These are phyloP conservation scores for Cordyceps tenuipes DNA, from an alignment of 2,329 filamentous ascomycete genomes.

Conservation along the genomic window DNA sequence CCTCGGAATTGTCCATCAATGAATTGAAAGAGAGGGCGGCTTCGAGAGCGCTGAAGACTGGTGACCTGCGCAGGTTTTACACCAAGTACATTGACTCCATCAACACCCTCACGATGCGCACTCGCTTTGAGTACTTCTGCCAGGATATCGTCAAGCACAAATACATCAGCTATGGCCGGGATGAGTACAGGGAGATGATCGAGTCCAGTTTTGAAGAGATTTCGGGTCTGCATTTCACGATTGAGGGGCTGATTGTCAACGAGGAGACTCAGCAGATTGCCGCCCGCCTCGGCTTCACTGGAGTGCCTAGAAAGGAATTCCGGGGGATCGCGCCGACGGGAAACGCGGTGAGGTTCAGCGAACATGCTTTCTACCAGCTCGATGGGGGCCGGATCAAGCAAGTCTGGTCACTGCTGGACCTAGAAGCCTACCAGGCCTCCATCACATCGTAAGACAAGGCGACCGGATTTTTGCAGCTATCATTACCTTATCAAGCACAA, in stretches of 20 bases:
- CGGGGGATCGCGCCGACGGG: slow-evolving; percentile 23
- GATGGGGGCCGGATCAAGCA: slow-evolving; percentile 23
- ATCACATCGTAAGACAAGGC: not conserved
- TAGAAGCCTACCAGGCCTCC: slow-evolving; percentile 17
- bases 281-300: slow-evolving; percentile 23
- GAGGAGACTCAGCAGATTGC: slow-evolving; percentile 24
- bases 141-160: slow-evolving; percentile 24
- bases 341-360: slow-evolving; percentile 21
- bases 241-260: slow-evolving; percentile 24
- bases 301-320: slow-evolving; percentile 21
- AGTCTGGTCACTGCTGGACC: slow-evolving; percentile 28
- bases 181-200: slow-evolving; percentile 23
- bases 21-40: not conserved
- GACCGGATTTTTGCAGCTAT: not conserved
- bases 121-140: slow-evolving; percentile 20
- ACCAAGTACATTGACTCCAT: slow-evolving; percentile 24
- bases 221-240: slow-evolving; percentile 19
- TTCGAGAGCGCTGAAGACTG: not conserved
- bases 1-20: no score
- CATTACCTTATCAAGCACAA: no score
- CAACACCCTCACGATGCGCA: slow-evolving; percentile 21
- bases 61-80: slow-evolving; percentile 16
- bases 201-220: slow-evolving; percentile 21
- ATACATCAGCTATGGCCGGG: slow-evolving; percentile 15
- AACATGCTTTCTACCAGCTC: slow-evolving; percentile 28